These are phyloP conservation scores for Xylaria arbuscula DNA, from an alignment of 2,329 filamentous ascomycete species.

Conservation along the genomic window DNA sequence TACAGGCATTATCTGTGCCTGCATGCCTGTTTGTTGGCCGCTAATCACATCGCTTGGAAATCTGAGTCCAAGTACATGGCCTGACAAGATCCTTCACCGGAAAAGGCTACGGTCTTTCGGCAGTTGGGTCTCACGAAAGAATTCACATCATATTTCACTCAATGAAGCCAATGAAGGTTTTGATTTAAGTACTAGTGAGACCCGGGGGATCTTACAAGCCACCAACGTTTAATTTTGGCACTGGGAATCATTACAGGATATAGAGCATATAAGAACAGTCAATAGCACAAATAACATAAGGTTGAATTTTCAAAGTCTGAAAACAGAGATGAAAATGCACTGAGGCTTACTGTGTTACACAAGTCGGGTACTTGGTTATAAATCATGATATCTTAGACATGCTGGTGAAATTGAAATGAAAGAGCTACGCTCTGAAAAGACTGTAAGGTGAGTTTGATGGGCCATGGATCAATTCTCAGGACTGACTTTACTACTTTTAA, in stretches of 20 bases:
- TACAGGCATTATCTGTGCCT: constrained; percentile 44
- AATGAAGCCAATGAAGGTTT: background rate
- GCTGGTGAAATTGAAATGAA: too few relatives aligned
- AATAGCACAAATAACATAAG: background rate
- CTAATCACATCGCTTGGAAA: constrained; percentile 25
- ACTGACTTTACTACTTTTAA: too few relatives aligned
- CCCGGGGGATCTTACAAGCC: background rate
- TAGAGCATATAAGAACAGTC: background rate
- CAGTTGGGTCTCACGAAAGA: background rate
- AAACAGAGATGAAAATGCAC: too few relatives aligned
- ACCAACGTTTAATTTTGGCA: background rate
- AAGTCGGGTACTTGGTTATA: too few relatives aligned
- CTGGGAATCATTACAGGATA: background rate
- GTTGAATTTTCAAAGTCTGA: too few relatives aligned
- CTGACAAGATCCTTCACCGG: background rate
- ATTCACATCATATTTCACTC: background rate
- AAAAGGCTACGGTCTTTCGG: background rate
- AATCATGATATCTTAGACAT: too few relatives aligned
- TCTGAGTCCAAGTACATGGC: background rate
- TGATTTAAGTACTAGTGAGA: background rate
- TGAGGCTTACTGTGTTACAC: too few relatives aligned
- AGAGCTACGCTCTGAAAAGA: too few relatives aligned
- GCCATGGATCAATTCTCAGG: too few relatives aligned
- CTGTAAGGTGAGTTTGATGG: too few relatives aligned
- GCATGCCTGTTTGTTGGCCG: constrained; percentile 42